phyloP scores from a whole-genome alignment of 805 yeast genomes.

The Blastobotrys peoriensis region DNA sequence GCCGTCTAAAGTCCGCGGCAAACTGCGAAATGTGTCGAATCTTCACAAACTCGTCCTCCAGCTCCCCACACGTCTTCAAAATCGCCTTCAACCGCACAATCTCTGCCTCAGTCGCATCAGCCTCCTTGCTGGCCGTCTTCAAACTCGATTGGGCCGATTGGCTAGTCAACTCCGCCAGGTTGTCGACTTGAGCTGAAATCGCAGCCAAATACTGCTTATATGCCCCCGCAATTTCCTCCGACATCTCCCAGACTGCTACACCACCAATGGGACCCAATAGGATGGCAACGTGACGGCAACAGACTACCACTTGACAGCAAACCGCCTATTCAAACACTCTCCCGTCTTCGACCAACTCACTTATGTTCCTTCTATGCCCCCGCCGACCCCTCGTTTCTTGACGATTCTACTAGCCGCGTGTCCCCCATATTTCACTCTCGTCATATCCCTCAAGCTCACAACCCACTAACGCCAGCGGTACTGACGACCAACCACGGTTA shows the following conservation, averaged over 20 bases:
- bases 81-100: constrained; percentile 35
- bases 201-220: constrained; percentile 10
- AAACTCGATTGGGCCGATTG: constrained; percentile 5
- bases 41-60: constrained; percentile 49
- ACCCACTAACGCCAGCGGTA: no score
- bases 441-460: no score
- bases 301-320: background rate
- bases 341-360: no score
- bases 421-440: no score
- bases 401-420: no score
- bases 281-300: no score
- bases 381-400: no score
- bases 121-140: constrained; percentile 10
- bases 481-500: no score
- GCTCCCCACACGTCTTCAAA: constrained; percentile 40
- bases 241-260: background rate
- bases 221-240: constrained; percentile 8
- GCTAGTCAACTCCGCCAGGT: constrained; percentile 18
- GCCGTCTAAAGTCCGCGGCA: constrained; percentile 36
- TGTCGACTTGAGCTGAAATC: constrained; percentile 14
- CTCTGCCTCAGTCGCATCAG: constrained; percentile 17
- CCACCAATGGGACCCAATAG: constrained; percentile 1
- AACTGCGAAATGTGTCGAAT: constrained; percentile 45
- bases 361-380: no score
- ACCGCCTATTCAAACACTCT: no score